A percentile compares a stretch with the other conserved stretches of the same genome.
Conservation (phyloP, 2,329 filamentous ascomycete species). For the Fusarium anguioides region DNA sequence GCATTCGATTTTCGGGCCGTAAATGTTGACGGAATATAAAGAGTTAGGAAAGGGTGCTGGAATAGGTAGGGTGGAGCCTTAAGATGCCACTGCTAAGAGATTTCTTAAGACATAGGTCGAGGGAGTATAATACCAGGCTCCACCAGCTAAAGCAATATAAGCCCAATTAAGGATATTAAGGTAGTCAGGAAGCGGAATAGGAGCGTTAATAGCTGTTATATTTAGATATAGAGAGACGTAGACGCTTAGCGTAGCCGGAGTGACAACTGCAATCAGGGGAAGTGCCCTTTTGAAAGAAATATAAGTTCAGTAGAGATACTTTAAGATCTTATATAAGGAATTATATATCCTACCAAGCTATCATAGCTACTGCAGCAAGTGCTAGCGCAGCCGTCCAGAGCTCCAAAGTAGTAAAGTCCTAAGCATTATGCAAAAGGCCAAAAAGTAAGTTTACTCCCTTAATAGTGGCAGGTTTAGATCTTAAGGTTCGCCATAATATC, state of each 20-base stretch:
- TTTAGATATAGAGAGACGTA: not conserved
- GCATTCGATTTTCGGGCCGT: constrained; percentile 9
- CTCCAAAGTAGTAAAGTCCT: not conserved
- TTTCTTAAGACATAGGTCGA: not conserved
- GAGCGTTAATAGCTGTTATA: fast-evolving
- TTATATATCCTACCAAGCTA: constrained; percentile 9
- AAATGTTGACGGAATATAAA: not conserved
- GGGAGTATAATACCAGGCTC: not conserved
- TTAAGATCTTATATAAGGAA: not conserved
- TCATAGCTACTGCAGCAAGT: not conserved
- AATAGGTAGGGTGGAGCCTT: not conserved
- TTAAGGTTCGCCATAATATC: constrained; percentile 4
- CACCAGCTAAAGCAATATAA: not conserved
- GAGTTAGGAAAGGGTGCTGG: constrained; percentile 14
- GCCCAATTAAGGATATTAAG: not conserved
- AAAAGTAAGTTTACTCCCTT: constrained; percentile 11
- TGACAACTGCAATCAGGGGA: constrained; percentile 1
- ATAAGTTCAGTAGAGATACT: not conserved
- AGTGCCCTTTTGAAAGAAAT: not conserved
- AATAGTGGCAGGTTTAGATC: not conserved
- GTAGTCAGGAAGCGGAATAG: not conserved
- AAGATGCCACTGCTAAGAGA: not conserved
- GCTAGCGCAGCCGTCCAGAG: not conserved
- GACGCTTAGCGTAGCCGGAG: not conserved
- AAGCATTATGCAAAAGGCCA: not conserved